These are phyloP conservation scores for Centaurea solstitialis DNA, from an alignment of 129 eudicot species.

Conservation along the genomic window DNA sequence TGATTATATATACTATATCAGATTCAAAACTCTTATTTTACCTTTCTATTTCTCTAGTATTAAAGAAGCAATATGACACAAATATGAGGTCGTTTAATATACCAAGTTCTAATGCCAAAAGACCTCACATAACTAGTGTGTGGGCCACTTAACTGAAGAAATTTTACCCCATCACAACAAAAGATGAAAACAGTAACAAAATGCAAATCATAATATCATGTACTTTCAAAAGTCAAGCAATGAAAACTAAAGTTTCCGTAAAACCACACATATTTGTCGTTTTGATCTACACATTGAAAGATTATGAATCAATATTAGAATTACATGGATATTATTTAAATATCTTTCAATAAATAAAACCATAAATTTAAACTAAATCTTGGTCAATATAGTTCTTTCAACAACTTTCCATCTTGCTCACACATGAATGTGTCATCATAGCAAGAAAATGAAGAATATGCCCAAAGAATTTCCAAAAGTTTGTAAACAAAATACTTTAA, in stretches of 20 bases:
- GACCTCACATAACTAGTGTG: background rate
- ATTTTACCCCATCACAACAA: background rate
- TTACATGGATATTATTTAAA: background rate
- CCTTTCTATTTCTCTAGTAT: background rate
- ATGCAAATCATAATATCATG: background rate
- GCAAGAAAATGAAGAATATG: constrained; percentile 17
- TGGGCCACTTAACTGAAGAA: background rate
- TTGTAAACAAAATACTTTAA: constrained; percentile 20
- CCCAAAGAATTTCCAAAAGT: constrained; percentile 19
- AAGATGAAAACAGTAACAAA: background rate
- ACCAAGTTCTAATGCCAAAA: background rate
- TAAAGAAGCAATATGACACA: background rate
- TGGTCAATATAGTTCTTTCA: background rate
- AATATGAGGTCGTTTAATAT: too few species aligned
- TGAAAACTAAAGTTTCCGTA: background rate
- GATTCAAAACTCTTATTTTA: background rate
- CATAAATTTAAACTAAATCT: background rate
- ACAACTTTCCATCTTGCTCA: background rate
- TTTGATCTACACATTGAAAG: background rate
- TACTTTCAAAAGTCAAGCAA: background rate
- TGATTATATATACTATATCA: background rate
- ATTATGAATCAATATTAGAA: too few species aligned
- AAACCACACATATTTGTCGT: background rate
- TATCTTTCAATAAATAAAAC: background rate
- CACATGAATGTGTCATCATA: constrained; percentile 12